Percentiles rank a stretch among this genome's conserved stretches.
These are phyloP conservation scores for Bruguiera parviflora DNA, from an alignment of 345 rosid species.

Conservation along the genomic window DNA sequence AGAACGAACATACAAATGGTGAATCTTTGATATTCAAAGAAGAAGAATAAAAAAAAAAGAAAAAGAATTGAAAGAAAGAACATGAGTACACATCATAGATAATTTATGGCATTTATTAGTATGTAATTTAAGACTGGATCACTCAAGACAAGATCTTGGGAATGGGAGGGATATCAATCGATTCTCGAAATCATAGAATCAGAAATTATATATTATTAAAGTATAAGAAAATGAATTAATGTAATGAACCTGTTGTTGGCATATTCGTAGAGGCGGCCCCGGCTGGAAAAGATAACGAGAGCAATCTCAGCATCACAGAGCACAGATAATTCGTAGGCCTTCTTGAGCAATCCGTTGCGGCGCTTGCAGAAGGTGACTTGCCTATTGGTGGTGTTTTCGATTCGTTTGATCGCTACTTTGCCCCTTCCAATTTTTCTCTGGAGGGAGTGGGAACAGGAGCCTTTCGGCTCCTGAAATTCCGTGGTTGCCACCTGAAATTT, in stretches of 20 bases:
- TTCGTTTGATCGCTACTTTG: slow-evolving; percentile 74
- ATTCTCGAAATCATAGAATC: too few relatives aligned
- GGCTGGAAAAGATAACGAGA: slow-evolving; percentile 75
- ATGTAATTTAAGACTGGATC: too few relatives aligned
- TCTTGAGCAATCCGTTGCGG: slow-evolving; percentile 81
- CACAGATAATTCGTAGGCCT: slow-evolving; percentile 80
- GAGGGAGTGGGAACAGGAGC: slow-evolving; percentile 28
- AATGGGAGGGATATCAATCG: too few relatives aligned
- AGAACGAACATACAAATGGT: too few relatives aligned
- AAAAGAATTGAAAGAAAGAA: too few relatives aligned
- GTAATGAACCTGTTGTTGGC: slow-evolving; percentile 64
- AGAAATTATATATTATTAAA: too few relatives aligned
- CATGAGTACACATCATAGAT: too few relatives aligned
- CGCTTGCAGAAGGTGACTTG: slow-evolving; percentile 89
- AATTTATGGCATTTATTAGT: too few relatives aligned
- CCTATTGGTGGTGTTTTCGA: slow-evolving; percentile 73
- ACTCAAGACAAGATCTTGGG: too few relatives aligned
- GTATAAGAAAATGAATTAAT: too few relatives aligned
- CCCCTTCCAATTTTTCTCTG: slow-evolving; percentile 65
- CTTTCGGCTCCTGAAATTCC: slow-evolving; percentile 8
- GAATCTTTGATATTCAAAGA: too few relatives aligned
- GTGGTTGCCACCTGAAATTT: neutral
- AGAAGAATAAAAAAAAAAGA: too few relatives aligned
- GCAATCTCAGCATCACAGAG: slow-evolving; percentile 81
- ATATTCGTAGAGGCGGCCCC: slow-evolving; percentile 88